Percentiles rank a stretch among this genome's conserved stretches.
Conservation (phyloP, 805 yeast species). For the Saccharomycopsis microspora region DNA sequence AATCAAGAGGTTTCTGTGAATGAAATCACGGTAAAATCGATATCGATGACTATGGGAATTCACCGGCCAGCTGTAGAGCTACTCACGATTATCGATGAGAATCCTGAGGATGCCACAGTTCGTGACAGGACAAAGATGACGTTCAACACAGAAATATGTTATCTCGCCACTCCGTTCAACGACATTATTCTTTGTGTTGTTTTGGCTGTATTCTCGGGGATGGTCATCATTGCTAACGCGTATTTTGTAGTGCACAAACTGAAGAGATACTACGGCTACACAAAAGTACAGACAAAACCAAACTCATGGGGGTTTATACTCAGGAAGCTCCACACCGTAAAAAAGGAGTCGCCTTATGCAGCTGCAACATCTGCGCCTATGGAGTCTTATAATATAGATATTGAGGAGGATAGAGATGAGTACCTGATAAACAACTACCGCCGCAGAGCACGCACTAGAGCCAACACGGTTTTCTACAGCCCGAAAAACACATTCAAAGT, state of each 20-base stretch:
- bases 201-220: constrained; percentile 17
- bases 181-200: constrained; percentile 28
- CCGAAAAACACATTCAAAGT: neutral
- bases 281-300: neutral
- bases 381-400: constrained; percentile 6
- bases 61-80: constrained; percentile 77
- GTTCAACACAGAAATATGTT: constrained; percentile 38
- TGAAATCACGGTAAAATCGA: constrained; percentile 82
- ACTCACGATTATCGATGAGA: constrained; percentile 48
- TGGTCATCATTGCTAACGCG: constrained; percentile 6
- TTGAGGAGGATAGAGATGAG: constrained; percentile 6
- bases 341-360: constrained; percentile 7
- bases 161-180: constrained; percentile 42
- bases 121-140: constrained; percentile 5
- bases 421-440: constrained; percentile 1
- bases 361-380: neutral
- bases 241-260: neutral
- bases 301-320: neutral
- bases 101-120: neutral
- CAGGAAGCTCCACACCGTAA: neutral
- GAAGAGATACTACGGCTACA: constrained; percentile 2
- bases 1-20: constrained; percentile 14
- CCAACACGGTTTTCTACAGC: neutral
- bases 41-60: constrained; percentile 91
- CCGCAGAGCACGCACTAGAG: constrained; percentile 1